Base-by-base conservation (phyloP, 116 monocot species). In the Trichopus zeylanicus region DNA sequence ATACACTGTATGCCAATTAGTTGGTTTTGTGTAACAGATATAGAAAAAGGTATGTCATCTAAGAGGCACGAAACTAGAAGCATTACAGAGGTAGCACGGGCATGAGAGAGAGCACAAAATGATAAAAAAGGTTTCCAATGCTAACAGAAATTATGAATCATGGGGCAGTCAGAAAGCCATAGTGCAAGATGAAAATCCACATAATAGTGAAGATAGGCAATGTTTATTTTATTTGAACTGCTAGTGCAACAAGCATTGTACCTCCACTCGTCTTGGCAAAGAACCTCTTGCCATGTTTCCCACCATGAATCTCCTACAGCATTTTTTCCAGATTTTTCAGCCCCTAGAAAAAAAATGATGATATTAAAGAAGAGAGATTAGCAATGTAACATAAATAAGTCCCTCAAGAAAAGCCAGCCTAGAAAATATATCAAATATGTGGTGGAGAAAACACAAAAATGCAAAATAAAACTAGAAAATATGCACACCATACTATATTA, bases 191-290 rank as follows among this genome's bases (percentile, higher is more conserved):
- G n/a, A 42, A 16, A 42, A 42, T 42, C 42, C 12, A 16, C 18
- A n/a, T 3, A 16, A 42, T n/a, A 42, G 1, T 37, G 37, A 37
- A 37, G 5, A 37, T 37, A 8, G 8, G 12, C 4, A 42, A 16
- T 42, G 3, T 2, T 16, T 13, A 42, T 3, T 42, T n/a, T 13
- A 15, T 3, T 42, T 16, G 0, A 3, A 13, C 13, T 25, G 25
- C 19, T 22, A 24, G 8, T 13, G 22, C 7, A 39, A 56, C 12
- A 19, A 5, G 46, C 30, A 23, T 39, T 55, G 15, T 67, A 91
- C 97, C 97, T 97, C 97, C 97, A 97, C 78, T 91, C 87, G 72
- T 97, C 91, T 77, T 97, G 97, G 67, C 84, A 87, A 29, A 97
- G 68, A 76, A 91, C 76, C 67, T 97, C 97, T 70, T 91, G 75